Conservation (phyloP, 495 filamentous ascomycete genomes). For the Hypoxylon perforatum region DNA sequence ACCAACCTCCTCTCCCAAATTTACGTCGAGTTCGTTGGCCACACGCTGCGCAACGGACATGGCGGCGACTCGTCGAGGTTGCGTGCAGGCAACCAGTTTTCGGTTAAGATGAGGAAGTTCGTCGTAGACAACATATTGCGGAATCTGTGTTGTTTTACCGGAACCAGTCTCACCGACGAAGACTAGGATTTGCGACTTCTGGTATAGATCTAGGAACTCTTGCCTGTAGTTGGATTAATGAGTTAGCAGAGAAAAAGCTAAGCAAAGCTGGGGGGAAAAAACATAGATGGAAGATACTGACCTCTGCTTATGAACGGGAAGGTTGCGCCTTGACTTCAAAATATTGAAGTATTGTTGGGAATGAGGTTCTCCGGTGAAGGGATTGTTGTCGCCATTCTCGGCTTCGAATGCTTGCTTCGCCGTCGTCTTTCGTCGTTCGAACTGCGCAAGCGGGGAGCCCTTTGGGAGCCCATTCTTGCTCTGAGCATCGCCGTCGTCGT, state of each 20-base stretch:
- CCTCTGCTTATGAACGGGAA: slow-evolving; percentile 92
- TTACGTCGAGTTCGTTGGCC: slow-evolving; percentile 94
- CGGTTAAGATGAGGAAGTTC: slow-evolving; percentile 85
- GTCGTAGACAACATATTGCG: slow-evolving; percentile 97
- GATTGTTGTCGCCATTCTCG: slow-evolving; percentile 86
- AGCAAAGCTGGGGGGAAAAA: background rate
- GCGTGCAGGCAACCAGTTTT: slow-evolving; percentile 96
- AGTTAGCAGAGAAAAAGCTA: slow-evolving; percentile 7
- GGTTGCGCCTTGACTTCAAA: slow-evolving; percentile 79
- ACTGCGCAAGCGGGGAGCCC: slow-evolving; percentile 66
- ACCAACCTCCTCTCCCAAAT: slow-evolving; percentile 93
- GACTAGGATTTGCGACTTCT: slow-evolving; percentile 92
- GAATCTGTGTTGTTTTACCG: slow-evolving; percentile 98
- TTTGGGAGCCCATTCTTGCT: slow-evolving; percentile 55
- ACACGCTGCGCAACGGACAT: slow-evolving; percentile 99
- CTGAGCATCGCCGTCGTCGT: slow-evolving; percentile 54
- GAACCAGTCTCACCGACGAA: slow-evolving; percentile 99
- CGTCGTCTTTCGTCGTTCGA: slow-evolving; percentile 85
- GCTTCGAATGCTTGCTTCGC: slow-evolving; percentile 74
- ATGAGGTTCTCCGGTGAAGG: slow-evolving; percentile 80
- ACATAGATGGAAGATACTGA: slow-evolving; percentile 49
- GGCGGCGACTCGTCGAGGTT: slow-evolving; percentile 96
- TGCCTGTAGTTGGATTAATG: slow-evolving; percentile 65
- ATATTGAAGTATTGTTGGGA: slow-evolving; percentile 90
- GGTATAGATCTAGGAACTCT: slow-evolving; percentile 93